Percentiles rank a stretch among this genome's conserved stretches.
Conservation (phyloP, 73 alveolate genomes). For the Diophrys appendiculata region DNA sequence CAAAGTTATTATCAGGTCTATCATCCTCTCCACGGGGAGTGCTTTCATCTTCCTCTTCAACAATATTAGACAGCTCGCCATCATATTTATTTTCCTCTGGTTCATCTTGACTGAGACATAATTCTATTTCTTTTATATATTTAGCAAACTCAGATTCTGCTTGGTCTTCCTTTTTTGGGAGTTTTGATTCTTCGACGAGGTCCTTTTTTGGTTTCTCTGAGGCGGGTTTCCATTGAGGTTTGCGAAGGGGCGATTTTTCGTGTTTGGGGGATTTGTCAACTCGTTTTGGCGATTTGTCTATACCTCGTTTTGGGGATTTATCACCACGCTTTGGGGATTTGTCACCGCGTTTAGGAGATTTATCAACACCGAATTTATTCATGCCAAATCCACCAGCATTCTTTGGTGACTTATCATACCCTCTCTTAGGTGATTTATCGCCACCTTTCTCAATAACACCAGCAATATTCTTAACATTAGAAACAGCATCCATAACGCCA, state of each 20-base stretch:
- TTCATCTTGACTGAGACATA: neutral
- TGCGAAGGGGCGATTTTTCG: neutral
- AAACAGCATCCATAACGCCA: neutral
- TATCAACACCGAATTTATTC: neutral
- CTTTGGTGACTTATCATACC: neutral
- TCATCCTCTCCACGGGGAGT: neutral
- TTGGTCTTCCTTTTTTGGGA: neutral
- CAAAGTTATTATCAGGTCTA: neutral
- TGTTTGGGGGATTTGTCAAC: neutral
- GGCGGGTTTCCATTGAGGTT: no score
- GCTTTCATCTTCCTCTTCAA: neutral
- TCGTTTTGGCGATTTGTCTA: no score
- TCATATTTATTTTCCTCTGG: neutral
- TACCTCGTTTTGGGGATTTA: neutral
- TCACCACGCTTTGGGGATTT: neutral
- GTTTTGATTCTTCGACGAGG: no score
- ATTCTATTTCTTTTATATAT: neutral
- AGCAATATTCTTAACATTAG: neutral
- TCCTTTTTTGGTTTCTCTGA: no score
- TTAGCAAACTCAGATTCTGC: neutral
- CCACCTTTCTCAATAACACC: neutral
- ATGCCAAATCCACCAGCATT: no score
- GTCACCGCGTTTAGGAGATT: neutral
- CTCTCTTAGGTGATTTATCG: neutral
- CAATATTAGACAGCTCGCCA: neutral